phyloP scores from a whole-genome alignment of 1,139 yeast genomes.

The Zygosaccharomyces pseudobailii region DNA sequence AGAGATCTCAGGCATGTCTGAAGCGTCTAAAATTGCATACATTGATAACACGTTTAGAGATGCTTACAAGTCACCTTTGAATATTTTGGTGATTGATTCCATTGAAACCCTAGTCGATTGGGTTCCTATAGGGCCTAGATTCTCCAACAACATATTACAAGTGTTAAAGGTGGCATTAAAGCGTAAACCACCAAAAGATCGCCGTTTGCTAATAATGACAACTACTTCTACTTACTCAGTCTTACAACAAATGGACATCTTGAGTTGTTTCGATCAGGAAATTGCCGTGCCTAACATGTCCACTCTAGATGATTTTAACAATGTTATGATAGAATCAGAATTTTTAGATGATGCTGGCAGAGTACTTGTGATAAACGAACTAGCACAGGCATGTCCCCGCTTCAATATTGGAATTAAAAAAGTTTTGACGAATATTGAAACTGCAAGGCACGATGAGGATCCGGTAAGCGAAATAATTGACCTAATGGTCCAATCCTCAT shows the following conservation, averaged over 20 bases:
- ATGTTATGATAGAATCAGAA: constrained; percentile 62
- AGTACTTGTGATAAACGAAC: constrained; percentile 48
- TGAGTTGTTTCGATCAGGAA: constrained; percentile 78
- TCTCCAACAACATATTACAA: constrained; percentile 83
- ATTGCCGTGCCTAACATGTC: constrained; percentile 76
- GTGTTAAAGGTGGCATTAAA: constrained; percentile 76
- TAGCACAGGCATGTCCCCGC: constrained; percentile 43
- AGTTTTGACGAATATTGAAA: constrained; percentile 77
- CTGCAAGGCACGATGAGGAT: constrained; percentile 63
- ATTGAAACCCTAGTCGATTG: constrained; percentile 90
- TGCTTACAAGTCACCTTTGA: constrained; percentile 88
- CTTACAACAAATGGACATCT: constrained; percentile 76
- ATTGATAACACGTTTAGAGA: constrained; percentile 90
- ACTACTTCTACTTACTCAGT: constrained; percentile 84
- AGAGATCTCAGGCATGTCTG: constrained; percentile 90
- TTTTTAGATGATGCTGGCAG: constrained; percentile 57
- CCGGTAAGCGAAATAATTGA: constrained; percentile 62
- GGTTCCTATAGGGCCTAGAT: constrained; percentile 96
- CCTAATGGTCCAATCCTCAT: constrained; percentile 37
- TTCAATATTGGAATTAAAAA: constrained; percentile 80
- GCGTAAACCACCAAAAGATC: constrained; percentile 82
- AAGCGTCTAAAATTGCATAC: constrained; percentile 75
- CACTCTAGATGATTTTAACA: constrained; percentile 60
- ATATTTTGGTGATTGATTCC: constrained; percentile 83
- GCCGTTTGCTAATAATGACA: constrained; percentile 80